A percentile compares a stretch with the other conserved stretches of the same genome.
Conservation (phyloP, 2,329 filamentous ascomycete genomes). For the Pseudocercospora cruenta region DNA sequence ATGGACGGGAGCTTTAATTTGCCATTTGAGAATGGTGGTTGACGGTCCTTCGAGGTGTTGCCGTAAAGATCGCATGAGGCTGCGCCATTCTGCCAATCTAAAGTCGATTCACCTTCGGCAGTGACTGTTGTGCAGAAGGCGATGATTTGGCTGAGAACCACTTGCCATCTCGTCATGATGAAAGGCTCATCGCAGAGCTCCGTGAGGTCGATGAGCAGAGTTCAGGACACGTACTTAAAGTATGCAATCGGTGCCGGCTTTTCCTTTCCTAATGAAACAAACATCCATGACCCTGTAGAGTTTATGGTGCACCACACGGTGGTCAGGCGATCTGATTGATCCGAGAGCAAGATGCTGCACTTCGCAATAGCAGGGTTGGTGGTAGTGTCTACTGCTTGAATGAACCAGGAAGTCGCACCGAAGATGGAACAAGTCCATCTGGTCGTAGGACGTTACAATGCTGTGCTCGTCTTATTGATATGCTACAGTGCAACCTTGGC, state of each 20-base stretch:
- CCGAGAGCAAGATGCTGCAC: too few species aligned
- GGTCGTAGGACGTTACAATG: neutral
- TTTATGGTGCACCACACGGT: neutral
- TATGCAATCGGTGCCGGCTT: neutral
- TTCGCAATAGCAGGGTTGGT: too few species aligned
- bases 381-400: neutral
- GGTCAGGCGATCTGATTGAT: neutral
- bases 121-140: neutral
- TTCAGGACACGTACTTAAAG: neutral
- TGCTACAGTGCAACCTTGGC: too few species aligned
- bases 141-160: neutral
- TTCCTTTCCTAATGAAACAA: neutral
- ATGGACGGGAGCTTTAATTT: constrained; percentile 48
- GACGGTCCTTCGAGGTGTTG: constrained; percentile 42
- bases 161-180: neutral
- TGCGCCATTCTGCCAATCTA: neutral
- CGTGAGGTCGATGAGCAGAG: neutral
- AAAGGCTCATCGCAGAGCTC: neutral
- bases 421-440: neutral
- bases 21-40: constrained; percentile 47
- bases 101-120: neutral
- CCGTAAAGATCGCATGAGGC: constrained; percentile 34
- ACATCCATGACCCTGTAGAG: neutral
- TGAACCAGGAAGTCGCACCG: neutral
- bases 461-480: too few species aligned